Percentiles rank a stretch among this genome's conserved stretches.
These are phyloP conservation scores for Phylloporus sp. DNA, from an alignment of 768 basidiomycete genomes.

Conservation along the genomic window DNA sequence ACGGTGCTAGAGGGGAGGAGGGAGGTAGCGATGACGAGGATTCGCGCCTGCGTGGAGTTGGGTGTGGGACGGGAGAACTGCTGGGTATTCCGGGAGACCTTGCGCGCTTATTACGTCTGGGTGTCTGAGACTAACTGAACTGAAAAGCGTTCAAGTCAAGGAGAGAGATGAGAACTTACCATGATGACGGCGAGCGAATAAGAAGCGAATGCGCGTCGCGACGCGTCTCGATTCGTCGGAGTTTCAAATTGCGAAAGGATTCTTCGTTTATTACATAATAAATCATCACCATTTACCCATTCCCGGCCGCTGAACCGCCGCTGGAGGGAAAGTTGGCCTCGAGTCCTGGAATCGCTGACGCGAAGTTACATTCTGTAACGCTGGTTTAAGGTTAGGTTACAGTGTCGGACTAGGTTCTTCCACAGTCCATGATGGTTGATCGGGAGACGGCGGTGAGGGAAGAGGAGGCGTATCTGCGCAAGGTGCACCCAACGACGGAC, in stretches of 20 bases:
- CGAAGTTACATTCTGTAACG: too few species aligned
- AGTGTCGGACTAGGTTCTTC: too few species aligned
- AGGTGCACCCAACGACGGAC: slow-evolving; percentile 65
- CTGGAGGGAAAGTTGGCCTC: too few species aligned
- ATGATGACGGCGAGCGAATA: slow-evolving; percentile 28
- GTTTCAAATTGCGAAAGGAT: slow-evolving; percentile 36
- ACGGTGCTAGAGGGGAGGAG: slow-evolving; percentile 76
- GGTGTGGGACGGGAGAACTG: slow-evolving; percentile 41
- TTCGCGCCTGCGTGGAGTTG: slow-evolving; percentile 46
- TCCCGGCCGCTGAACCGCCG: too few species aligned
- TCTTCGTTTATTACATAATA: too few species aligned
- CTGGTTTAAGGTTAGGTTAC: too few species aligned
- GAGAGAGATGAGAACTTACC: slow-evolving; percentile 29
- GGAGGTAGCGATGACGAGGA: slow-evolving; percentile 79
- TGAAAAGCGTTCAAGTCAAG: not conserved
- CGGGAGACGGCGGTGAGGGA: slow-evolving; percentile 57
- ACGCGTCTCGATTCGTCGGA: slow-evolving; percentile 39
- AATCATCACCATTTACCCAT: too few species aligned
- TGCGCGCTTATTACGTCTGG: slow-evolving; percentile 59
- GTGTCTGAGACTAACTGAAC: slow-evolving; percentile 34
- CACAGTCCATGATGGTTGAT: slow-evolving; percentile 39
- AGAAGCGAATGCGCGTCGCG: slow-evolving; percentile 39
- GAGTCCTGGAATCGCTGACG: too few species aligned
- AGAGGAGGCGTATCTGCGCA: slow-evolving; percentile 61
- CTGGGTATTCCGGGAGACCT: slow-evolving; percentile 49